Conservation (phyloP, 257 asterid species). For the Plectranthus barbatus region DNA sequence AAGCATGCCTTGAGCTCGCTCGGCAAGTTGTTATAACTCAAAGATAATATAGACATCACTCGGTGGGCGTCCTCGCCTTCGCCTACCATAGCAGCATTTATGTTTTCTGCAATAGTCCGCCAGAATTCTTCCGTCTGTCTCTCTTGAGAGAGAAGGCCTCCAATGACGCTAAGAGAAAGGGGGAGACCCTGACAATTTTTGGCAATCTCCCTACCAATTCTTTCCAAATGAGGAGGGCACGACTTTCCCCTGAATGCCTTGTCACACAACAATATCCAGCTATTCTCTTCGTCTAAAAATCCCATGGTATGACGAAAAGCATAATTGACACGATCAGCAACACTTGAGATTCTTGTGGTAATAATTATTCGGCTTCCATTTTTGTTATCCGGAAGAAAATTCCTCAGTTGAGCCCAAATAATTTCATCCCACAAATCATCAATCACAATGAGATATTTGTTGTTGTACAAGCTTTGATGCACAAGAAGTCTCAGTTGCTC, state of each 20-base stretch:
- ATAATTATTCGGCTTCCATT: slow-evolving; percentile 23
- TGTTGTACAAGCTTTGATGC: background rate
- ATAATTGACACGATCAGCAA: background rate
- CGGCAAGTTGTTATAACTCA: slow-evolving; percentile 27
- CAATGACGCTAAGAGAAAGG: slow-evolving; percentile 17
- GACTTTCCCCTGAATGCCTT: background rate
- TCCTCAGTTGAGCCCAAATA: slow-evolving; percentile 8
- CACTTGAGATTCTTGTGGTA: background rate
- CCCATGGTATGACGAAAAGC: background rate
- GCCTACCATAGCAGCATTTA: background rate
- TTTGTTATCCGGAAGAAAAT: slow-evolving; percentile 10
- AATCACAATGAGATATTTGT: slow-evolving; percentile 20
- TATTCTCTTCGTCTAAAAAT: background rate
- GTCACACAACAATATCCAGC: slow-evolving; percentile 13
- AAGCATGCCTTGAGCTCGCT: slow-evolving; percentile 16
- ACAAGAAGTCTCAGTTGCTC: background rate
- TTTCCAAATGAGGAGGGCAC: slow-evolving; percentile 7
- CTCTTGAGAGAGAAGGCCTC: slow-evolving; percentile 22
- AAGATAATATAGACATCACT: slow-evolving; percentile 12
- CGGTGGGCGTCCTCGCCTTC: background rate
- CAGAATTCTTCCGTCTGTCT: background rate
- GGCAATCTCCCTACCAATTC: background rate
- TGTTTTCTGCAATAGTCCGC: slow-evolving; percentile 7
- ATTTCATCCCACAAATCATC: slow-evolving; percentile 25
- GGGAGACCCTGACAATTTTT: slow-evolving; percentile 21